Evolutionary conservation across 1,284 basidiomycete species (phyloP).

Genomic region (Chiua sp.): DNA sequence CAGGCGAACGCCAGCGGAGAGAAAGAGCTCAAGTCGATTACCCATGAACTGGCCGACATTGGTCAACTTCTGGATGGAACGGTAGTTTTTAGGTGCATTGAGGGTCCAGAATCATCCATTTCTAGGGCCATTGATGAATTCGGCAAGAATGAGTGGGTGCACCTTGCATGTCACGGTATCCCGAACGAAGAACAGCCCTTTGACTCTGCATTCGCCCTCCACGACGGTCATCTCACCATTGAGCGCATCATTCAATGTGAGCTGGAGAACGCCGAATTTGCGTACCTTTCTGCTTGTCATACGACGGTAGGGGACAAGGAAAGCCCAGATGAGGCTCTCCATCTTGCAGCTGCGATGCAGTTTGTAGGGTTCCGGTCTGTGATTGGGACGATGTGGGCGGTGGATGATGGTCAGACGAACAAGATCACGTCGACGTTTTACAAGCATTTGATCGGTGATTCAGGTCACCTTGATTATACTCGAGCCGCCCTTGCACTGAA

Average conservation of each 20-base stretch:
- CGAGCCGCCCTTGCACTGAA: background rate
- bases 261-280: background rate
- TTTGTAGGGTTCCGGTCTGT: background rate
- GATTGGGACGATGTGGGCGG: background rate
- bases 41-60: background rate
- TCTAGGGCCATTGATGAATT: slow-evolving; percentile 8
- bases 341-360: background rate
- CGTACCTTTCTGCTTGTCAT: background rate
- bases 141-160: slow-evolving; percentile 14
- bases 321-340: background rate
- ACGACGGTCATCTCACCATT: background rate
- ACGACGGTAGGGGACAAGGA: background rate
- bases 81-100: background rate
- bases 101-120: background rate
- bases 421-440: background rate
- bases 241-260: background rate
- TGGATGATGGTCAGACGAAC: background rate
- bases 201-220: background rate
- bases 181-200: background rate
- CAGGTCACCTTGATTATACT: background rate
- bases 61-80: background rate
- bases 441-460: background rate
- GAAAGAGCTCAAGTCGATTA: background rate
- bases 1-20: slow-evolving; percentile 4
- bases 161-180: slow-evolving; percentile 27